Evolutionary conservation across 768 basidiomycete genomes (phyloP).

Genomic region (Suillus placidus): DNA sequence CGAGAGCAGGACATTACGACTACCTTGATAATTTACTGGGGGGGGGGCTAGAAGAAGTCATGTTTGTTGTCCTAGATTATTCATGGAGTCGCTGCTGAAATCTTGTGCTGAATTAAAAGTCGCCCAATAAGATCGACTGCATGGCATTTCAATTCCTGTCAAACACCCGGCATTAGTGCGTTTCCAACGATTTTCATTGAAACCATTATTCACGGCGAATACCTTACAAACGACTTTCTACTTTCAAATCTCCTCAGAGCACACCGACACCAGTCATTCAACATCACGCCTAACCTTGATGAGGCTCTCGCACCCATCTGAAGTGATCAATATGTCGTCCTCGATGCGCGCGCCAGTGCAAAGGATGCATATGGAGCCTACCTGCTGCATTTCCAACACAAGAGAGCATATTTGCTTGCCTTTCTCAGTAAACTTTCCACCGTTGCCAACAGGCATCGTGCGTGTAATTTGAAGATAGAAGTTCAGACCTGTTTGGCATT

Average conservation of each 20-base stretch:
- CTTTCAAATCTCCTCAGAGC: constrained; percentile 57
- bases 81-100: neutral
- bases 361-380: constrained; percentile 28
- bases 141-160: neutral
- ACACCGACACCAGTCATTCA: constrained; percentile 79
- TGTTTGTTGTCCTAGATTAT: neutral
- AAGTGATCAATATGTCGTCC: constrained; percentile 83
- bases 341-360: constrained; percentile 83
- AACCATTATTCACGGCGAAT: neutral
- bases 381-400: constrained; percentile 89
- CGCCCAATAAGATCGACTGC: neutral
- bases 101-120: neutral
- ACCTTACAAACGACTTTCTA: neutral
- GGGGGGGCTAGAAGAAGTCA: neutral
- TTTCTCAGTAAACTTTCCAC: constrained; percentile 83
- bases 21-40: neutral
- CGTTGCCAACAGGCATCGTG: constrained; percentile 92
- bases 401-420: constrained; percentile 83
- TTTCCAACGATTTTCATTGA: neutral
- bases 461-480: constrained; percentile 64
- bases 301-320: constrained; percentile 76
- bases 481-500: constrained; percentile 25
- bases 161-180: neutral
- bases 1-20: neutral
- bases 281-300: constrained; percentile 84